Conservation (phyloP, 2,329 filamentous ascomycete genomes). For the Calonectria henricotiae region DNA sequence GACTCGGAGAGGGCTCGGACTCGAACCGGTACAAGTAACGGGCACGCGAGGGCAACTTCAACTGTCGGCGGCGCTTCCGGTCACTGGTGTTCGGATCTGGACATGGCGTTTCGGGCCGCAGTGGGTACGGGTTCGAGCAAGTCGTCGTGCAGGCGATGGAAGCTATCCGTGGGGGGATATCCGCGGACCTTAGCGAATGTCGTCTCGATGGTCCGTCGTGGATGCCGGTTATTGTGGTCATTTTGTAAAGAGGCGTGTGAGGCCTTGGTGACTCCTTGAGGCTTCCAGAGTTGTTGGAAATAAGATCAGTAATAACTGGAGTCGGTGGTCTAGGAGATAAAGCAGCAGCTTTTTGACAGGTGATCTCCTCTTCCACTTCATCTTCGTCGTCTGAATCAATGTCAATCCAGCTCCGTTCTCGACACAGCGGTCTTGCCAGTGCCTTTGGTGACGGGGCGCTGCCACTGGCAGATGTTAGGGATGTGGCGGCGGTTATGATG, state of each 20-base stretch:
- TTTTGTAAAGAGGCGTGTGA: slow-evolving; percentile 15
- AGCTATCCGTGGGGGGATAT: slow-evolving; percentile 46
- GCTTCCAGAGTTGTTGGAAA: slow-evolving; percentile 39
- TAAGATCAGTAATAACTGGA: slow-evolving; percentile 46
- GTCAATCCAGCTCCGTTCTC: slow-evolving; percentile 60
- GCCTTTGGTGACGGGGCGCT: slow-evolving; percentile 52
- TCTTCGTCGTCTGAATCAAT: slow-evolving; percentile 56
- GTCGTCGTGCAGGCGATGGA: slow-evolving; percentile 43
- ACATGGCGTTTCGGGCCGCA: slow-evolving; percentile 37
- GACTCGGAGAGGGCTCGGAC: slow-evolving; percentile 45
- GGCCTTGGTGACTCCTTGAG: slow-evolving; percentile 37
- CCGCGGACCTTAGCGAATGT: slow-evolving; percentile 41
- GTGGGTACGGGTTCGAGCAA: slow-evolving; percentile 28
- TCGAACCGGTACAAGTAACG: slow-evolving; percentile 44
- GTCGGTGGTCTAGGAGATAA: slow-evolving; percentile 56
- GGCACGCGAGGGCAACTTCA: slow-evolving; percentile 32
- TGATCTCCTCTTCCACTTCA: slow-evolving; percentile 36
- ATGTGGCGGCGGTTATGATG: slow-evolving; percentile 58
- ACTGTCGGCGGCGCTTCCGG: slow-evolving; percentile 36
- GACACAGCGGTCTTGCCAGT: slow-evolving; percentile 41
- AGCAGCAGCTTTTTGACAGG: slow-evolving; percentile 38
- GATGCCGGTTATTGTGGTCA: background rate
- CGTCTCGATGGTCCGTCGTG: slow-evolving; percentile 31
- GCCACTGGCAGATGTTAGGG: slow-evolving; percentile 54
- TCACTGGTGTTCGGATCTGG: slow-evolving; percentile 33